Percentiles rank a stretch among this genome's conserved stretches.
phyloP scores from a whole-genome alignment of 2,329 filamentous ascomycete species.

The Venturia nashicola region DNA sequence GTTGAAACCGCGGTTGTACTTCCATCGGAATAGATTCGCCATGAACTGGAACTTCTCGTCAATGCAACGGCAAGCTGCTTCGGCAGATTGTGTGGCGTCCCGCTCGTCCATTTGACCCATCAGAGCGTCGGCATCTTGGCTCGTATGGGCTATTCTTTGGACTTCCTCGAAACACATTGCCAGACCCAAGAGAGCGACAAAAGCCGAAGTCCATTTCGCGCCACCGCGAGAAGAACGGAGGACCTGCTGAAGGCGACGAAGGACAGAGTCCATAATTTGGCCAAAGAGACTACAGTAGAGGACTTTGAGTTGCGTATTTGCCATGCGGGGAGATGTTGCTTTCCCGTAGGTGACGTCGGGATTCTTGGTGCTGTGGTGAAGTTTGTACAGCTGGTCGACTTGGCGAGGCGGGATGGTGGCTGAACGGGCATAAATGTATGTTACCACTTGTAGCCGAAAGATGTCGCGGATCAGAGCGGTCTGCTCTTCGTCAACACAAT shows the following conservation, averaged over 20 bases:
- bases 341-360: conserved; percentile 10
- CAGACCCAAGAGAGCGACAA: conserved; percentile 33
- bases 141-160: conserved; percentile 33
- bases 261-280: conserved; percentile 27
- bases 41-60: conserved; percentile 33
- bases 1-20: conserved; percentile 32
- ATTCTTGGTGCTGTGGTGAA: conserved; percentile 20
- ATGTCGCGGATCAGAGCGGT: conserved; percentile 29
- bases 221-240: conserved; percentile 31
- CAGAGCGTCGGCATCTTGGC: conserved; percentile 26
- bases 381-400: conserved; percentile 22
- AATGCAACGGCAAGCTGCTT: conserved; percentile 30
- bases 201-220: conserved; percentile 33
- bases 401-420: conserved; percentile 30
- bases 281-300: conserved; percentile 33
- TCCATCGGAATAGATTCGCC: conserved; percentile 33
- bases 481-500: conserved; percentile 15
- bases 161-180: conserved; percentile 36
- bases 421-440: conserved; percentile 37
- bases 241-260: conserved; percentile 35
- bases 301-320: conserved; percentile 38
- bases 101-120: conserved; percentile 18
- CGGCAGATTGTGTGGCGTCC: conserved; percentile 22
- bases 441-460: conserved; percentile 33
- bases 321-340: conserved; percentile 31